Evolutionary conservation across 208 protist species (phyloP).

Genomic region (Leishmania tarentolae): DNA sequence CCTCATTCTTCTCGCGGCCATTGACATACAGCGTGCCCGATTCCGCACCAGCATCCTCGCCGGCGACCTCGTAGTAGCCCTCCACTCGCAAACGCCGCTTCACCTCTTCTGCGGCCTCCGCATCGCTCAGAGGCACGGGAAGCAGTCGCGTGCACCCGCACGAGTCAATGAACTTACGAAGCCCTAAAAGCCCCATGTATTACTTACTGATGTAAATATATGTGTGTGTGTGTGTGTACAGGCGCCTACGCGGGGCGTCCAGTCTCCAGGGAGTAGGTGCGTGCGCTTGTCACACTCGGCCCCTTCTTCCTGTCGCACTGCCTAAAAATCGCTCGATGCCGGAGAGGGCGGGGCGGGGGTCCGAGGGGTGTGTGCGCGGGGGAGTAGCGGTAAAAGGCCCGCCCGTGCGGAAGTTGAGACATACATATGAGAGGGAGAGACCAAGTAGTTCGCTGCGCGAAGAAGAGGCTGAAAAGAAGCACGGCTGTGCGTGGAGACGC

Average conservation of each 20-base stretch:
- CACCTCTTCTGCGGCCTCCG: constrained; percentile 40
- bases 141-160: constrained; percentile 72
- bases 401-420: neutral
- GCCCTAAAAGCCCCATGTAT: constrained; percentile 76
- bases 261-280: neutral
- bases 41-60: neutral
- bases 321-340: neutral
- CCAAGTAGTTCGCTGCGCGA: neutral
- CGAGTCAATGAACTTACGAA: constrained; percentile 85
- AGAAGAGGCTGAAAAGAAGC: neutral
- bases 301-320: neutral
- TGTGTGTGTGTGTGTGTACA: neutral
- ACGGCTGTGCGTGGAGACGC: neutral
- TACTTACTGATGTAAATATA: neutral
- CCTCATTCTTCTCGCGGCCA: neutral
- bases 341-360: neutral
- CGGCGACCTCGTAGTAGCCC: constrained; percentile 1
- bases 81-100: constrained; percentile 25
- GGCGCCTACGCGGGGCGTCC: neutral
- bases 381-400: neutral
- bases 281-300: neutral
- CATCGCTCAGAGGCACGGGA: constrained; percentile 49
- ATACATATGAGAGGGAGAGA: too few relatives aligned
- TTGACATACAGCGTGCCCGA: neutral
- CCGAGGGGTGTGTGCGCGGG: neutral